Base-by-base conservation (phyloP, 176 grass and related monocot species). In the Avena sativa region DNA sequence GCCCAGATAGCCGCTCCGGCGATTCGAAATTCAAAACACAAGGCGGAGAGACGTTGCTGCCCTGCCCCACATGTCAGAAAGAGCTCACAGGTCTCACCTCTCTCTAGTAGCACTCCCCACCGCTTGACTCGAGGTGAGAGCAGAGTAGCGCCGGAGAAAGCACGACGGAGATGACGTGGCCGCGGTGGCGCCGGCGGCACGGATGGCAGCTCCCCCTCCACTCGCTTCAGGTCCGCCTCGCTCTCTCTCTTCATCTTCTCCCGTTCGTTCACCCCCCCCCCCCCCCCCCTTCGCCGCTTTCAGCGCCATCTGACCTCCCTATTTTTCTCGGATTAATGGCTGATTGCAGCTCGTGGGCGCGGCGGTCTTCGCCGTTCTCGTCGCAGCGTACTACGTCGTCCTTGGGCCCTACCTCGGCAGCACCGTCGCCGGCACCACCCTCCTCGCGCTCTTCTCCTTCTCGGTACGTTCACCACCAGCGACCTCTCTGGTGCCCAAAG, bases 191-290 rank as follows among this genome's bases (percentile, higher is more conserved):
- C 12, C 89, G 97, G 25, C 75, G 95, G 32, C 97, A 99, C 71
- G 94, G 97, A 15, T 99, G 97, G 94, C 90, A 99, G 82, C 90
- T 90, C 4, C 97, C 97, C 14, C 94, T 96, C 62, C 97, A 99
- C 86, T 94, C 90, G 6, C 92, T 99, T 65, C 94, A 98, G 96
- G 96, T 95, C 32, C 32, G 72, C 20, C 20, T 8, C 6, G 23
- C 4, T 12, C n/a, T 0, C 13, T 61, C 53, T 0, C 13, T 61
- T 56, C 70, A 23, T 48, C 70, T 23, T 50, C 12, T 7, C 47
- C 43, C 72, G 12, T 50, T 56, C 65, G 12, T 32, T 34, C 64
- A n/a, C n/a, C n/a, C n/a, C n/a, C 28, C 28, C 28, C 1, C 28
- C 28, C 28, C 8, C 28, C 47, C 66, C 71, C 26, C 44, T 75